Percentiles rank a stretch among this genome's conserved stretches.
Evolutionary conservation across 2,329 filamentous ascomycete species (phyloP).

Genomic region (Aspergillus sp.): DNA sequence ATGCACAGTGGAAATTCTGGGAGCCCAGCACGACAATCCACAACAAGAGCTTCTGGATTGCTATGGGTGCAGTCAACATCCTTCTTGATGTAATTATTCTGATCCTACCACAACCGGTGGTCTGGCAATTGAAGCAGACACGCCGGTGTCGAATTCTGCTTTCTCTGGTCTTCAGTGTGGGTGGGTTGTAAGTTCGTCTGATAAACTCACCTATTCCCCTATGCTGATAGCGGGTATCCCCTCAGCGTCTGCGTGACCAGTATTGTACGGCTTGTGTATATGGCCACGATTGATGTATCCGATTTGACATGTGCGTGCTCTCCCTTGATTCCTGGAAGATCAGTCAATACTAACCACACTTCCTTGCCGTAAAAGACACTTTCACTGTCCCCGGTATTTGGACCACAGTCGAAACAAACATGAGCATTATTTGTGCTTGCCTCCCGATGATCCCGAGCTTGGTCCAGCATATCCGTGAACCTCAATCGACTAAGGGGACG

Average conservation of each 20-base stretch:
- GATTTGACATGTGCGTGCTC: not conserved
- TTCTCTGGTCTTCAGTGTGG: not conserved
- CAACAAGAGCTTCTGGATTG: not conserved
- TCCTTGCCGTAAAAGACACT: not conserved
- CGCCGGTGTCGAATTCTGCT: not conserved
- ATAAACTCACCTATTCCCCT: not conserved
- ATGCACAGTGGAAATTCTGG: not conserved
- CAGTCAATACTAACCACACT: too few relatives aligned
- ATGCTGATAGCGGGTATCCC: not conserved
- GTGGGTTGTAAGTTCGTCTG: not conserved
- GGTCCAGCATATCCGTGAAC: not conserved
- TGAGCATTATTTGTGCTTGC: not conserved
- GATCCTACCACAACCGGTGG: not conserved
- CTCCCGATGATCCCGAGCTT: not conserved
- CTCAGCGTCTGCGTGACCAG: not conserved
- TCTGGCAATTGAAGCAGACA: not conserved
- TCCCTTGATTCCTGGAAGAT: too few relatives aligned
- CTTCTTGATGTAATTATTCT: not conserved
- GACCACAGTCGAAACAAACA: not conserved
- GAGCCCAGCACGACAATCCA: not conserved
- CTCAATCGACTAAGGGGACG: too few relatives aligned
- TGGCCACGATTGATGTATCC: not conserved
- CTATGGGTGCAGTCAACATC: not conserved
- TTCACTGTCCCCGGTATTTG: not conserved
- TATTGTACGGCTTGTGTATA: not conserved